phyloP scores from a whole-genome alignment of 1,284 basidiomycete species.

The Ceratobasidium papillatum region DNA sequence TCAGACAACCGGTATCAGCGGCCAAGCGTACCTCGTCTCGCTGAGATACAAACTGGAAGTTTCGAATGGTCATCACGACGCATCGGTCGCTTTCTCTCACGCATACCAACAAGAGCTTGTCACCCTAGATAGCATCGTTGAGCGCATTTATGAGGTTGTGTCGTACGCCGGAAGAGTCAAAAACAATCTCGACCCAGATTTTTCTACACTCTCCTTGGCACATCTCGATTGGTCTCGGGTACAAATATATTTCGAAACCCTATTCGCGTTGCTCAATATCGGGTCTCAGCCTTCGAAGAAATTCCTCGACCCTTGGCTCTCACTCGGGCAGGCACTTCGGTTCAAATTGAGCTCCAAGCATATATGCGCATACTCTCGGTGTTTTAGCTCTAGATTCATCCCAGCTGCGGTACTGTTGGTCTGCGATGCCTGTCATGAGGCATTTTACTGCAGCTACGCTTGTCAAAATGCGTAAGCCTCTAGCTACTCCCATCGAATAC shows the following conservation, averaged over 20 bases:
- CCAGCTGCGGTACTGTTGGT: not conserved
- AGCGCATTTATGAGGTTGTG: not conserved
- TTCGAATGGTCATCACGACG: not conserved
- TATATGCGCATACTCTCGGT: not conserved
- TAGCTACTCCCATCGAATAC: too few relatives aligned
- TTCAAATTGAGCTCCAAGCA: not conserved
- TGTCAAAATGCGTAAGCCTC: not conserved
- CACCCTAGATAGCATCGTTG: not conserved
- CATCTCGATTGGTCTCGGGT: constrained; percentile 2
- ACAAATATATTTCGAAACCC: not conserved
- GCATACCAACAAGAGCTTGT: not conserved
- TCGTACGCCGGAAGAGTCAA: not conserved
- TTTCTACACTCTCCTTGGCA: not conserved
- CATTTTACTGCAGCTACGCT: not conserved
- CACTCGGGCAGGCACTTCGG: not conserved
- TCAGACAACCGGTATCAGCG: not conserved
- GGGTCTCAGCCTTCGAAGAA: not conserved
- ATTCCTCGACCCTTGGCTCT: not conserved
- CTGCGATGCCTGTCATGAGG: not conserved
- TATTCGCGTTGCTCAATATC: not conserved
- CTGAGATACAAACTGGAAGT: not conserved
- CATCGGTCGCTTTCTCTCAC: not conserved
- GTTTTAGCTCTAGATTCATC: not conserved
- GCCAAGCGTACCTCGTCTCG: not conserved
- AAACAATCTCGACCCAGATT: too few relatives aligned